phyloP scores from a whole-genome alignment of 371 early-diverging fungal species.

The Mortierella polycephala region DNA sequence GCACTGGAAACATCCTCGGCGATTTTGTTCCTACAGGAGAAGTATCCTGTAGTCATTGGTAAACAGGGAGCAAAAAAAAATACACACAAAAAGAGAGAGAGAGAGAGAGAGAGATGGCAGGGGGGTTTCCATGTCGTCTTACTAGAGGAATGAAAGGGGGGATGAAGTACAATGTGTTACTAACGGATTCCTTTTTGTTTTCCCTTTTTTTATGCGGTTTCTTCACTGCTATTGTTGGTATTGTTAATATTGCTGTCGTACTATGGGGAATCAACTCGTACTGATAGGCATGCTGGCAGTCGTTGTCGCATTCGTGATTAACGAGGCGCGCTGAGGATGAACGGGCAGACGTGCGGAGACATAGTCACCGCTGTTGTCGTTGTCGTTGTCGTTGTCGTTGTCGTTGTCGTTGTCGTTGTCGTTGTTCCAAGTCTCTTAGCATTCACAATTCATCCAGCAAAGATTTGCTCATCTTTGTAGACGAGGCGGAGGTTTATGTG shows the following conservation, averaged over 20 bases:
- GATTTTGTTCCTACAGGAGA: constrained; percentile 24
- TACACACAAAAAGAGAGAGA: not conserved
- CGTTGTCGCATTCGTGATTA: constrained; percentile 48
- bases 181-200: too few relatives aligned
- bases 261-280: too few relatives aligned
- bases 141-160: too few relatives aligned
- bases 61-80: not conserved
- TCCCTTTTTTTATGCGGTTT: not conserved
- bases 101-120: not conserved
- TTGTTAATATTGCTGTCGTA: not conserved
- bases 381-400: too few relatives aligned
- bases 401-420: too few relatives aligned
- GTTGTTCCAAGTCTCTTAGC: too few relatives aligned
- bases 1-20: constrained; percentile 13
- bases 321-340: constrained; percentile 34
- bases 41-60: constrained; percentile 49
- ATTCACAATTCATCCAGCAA: too few relatives aligned
- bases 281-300: constrained; percentile 49
- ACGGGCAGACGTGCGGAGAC: not conserved
- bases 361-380: too few relatives aligned
- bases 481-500: too few relatives aligned
- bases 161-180: too few relatives aligned
- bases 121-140: not conserved
- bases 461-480: too few relatives aligned
- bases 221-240: not conserved